Percentiles rank a stretch among this genome's conserved stretches.
phyloP scores from a whole-genome alignment of 2,329 filamentous ascomycete species.

The Penicillium glabrum region DNA sequence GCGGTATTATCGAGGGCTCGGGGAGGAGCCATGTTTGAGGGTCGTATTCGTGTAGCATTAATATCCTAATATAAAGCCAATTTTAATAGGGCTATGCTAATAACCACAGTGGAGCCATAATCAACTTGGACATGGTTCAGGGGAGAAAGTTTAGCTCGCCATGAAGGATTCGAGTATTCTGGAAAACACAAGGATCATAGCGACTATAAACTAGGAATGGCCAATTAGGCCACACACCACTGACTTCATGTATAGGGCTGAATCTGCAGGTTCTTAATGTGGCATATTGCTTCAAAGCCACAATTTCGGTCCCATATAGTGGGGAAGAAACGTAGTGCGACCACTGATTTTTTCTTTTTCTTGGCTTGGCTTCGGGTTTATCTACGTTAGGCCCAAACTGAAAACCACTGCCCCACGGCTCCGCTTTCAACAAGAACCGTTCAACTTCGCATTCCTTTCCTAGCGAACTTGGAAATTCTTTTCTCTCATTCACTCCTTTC shows the following conservation, averaged over 20 bases:
- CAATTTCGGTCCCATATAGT: not conserved
- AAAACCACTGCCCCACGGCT: slow-evolving; percentile 26
- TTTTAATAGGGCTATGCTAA: not conserved
- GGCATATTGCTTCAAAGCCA: not conserved
- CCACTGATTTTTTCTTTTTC: not conserved
- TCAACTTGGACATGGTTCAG: not conserved
- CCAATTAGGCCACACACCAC: not conserved
- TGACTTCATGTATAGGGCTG: not conserved
- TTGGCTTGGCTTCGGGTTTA: slow-evolving; percentile 12
- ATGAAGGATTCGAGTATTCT: not conserved
- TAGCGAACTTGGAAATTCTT: not conserved
- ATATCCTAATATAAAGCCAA: not conserved
- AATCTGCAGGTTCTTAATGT: not conserved
- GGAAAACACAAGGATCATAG: not conserved
- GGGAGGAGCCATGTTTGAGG: not conserved
- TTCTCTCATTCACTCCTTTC: not conserved
- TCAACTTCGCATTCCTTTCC: slow-evolving; percentile 6
- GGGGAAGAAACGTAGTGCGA: not conserved
- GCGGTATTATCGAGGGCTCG: not conserved
- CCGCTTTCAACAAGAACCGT: slow-evolving; percentile 16
- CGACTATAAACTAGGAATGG: not conserved
- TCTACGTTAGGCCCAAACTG: slow-evolving; percentile 11
- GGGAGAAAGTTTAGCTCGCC: not conserved
- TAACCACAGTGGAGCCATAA: slow-evolving; percentile 1
- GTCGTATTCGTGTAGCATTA: not conserved